A percentile compares a stretch with the other conserved stretches of the same genome.
phyloP scores from a whole-genome alignment of 2,329 filamentous ascomycete genomes.

The Talaromyces sp. region DNA sequence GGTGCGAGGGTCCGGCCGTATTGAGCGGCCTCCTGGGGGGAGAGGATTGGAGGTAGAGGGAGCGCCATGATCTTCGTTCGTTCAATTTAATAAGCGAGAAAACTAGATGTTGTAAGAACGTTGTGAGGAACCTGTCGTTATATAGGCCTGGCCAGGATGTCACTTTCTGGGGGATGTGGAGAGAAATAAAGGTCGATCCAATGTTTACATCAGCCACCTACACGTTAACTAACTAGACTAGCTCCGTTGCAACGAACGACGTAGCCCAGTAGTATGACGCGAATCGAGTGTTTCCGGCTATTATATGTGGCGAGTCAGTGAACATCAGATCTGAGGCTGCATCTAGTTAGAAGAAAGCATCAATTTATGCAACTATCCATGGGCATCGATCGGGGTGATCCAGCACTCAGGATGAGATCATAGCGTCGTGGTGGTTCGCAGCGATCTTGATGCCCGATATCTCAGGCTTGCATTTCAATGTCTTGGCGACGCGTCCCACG shows the following conservation, averaged over 20 bases:
- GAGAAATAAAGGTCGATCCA: neutral
- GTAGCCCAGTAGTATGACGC: neutral
- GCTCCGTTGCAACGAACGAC: neutral
- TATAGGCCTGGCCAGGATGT: neutral
- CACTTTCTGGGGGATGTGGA: slow-evolving; percentile 2
- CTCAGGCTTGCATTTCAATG: neutral
- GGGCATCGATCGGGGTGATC: neutral
- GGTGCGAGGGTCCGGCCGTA: slow-evolving; percentile 72
- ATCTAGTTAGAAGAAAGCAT: neutral
- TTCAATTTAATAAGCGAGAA: neutral
- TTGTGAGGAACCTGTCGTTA: neutral
- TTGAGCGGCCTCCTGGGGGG: slow-evolving; percentile 71
- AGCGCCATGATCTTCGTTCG: slow-evolving; percentile 56
- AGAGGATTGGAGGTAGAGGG: slow-evolving; percentile 60
- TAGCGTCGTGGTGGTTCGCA: neutral
- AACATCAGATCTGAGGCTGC: neutral
- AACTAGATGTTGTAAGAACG: neutral
- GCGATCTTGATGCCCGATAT: neutral
- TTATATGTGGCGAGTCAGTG: neutral
- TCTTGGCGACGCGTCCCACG: slow-evolving; percentile 16
- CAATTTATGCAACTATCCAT: neutral
- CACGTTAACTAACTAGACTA: neutral
- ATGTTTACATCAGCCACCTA: neutral
- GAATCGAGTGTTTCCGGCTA: neutral
- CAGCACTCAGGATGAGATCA: slow-evolving; percentile 2